These are phyloP conservation scores for Antitrichia curtipendula DNA, from an alignment of 225 moss, liverwort and hornwort species.

Conservation along the genomic window DNA sequence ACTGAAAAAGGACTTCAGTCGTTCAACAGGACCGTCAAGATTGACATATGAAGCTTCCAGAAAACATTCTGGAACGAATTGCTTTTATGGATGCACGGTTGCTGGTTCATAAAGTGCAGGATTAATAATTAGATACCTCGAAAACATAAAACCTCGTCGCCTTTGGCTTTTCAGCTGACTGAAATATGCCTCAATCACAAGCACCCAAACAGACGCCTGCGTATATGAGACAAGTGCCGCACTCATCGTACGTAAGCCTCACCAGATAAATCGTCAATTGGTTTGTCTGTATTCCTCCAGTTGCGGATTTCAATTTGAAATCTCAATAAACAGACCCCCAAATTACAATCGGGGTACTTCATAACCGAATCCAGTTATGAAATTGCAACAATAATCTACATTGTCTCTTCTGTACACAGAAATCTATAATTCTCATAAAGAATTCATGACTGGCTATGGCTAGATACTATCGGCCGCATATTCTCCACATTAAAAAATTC, in stretches of 20 bases:
- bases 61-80: not conserved
- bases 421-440: too few relatives aligned
- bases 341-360: not conserved
- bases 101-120: not conserved
- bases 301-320: not conserved
- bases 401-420: not conserved
- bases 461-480: not conserved
- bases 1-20: not conserved
- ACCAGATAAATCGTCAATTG: not conserved
- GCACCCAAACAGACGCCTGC: too few relatives aligned
- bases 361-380: not conserved
- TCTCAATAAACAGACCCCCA: not conserved
- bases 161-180: too few relatives aligned
- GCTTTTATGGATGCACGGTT: not conserved
- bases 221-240: not conserved
- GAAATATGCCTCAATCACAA: not conserved
- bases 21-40: too few relatives aligned
- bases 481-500: not conserved
- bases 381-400: not conserved
- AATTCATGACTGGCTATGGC: not conserved
- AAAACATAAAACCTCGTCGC: not conserved
- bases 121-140: not conserved
- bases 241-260: fast-evolving
- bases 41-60: not conserved
- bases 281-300: not conserved